Evolutionary conservation across 176 grass and related monocot genomes (phyloP).

Genomic region (Aegilops bicornis): DNA sequence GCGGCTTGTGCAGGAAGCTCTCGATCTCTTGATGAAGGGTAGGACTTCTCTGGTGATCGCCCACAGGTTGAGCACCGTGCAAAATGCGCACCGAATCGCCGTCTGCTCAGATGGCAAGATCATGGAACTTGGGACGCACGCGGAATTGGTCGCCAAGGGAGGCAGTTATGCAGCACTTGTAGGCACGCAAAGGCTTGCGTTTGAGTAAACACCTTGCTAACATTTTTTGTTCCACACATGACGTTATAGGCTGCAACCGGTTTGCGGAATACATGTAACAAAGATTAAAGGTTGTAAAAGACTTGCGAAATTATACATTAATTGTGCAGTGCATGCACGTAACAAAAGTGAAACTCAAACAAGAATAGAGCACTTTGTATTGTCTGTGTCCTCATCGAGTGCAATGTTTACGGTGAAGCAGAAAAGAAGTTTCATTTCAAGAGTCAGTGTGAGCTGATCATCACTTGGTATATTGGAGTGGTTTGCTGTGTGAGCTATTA

Average conservation of each 20-base stretch:
- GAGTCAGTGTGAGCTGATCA: background rate
- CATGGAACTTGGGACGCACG: slow-evolving; percentile 67
- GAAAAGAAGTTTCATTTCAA: background rate
- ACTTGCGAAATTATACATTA: background rate
- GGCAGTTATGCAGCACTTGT: slow-evolving; percentile 84
- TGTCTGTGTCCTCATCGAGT: background rate
- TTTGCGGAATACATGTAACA: background rate
- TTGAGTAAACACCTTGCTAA: slow-evolving; percentile 48
- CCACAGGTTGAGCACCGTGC: slow-evolving; percentile 87
- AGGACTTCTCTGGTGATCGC: slow-evolving; percentile 95
- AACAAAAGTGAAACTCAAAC: background rate
- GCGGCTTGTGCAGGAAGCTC: slow-evolving; percentile 83
- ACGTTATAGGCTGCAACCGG: background rate
- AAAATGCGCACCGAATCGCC: slow-evolving; percentile 80
- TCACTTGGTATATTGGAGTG: background rate
- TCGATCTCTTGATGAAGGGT: slow-evolving; percentile 81
- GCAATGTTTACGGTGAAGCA: background rate
- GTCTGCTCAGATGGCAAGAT: slow-evolving; percentile 78
- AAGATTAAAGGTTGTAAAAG: background rate
- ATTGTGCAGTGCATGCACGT: background rate
- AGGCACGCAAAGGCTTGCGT: slow-evolving; percentile 77
- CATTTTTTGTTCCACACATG: background rate
- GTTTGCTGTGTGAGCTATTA: background rate
- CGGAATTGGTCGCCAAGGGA: slow-evolving; percentile 62
- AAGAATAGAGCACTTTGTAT: background rate